Evolutionary conservation across 2,329 filamentous ascomycete genomes (phyloP).

Genomic region (Cryphonectria radicalis): DNA sequence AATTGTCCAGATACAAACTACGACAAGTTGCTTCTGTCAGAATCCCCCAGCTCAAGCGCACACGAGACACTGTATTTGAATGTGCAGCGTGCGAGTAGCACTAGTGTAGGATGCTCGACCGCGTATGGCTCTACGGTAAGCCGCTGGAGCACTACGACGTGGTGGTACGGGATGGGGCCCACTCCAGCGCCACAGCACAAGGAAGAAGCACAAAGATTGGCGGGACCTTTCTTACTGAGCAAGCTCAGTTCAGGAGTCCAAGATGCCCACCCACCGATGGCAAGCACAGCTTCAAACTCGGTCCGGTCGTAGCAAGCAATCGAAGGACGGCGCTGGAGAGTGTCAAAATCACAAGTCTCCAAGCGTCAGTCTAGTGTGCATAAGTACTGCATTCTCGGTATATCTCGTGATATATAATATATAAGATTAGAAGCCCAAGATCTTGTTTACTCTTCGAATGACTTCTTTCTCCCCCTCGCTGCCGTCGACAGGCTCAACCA

Average conservation of each 20-base stretch:
- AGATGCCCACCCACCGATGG: neutral
- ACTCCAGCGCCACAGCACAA: neutral
- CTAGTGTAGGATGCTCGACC: neutral
- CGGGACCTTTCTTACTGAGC: neutral
- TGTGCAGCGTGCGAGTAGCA: neutral
- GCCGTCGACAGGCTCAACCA: slow-evolving; percentile 10
- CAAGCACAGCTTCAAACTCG: neutral
- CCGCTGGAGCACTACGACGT: neutral
- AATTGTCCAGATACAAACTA: neutral
- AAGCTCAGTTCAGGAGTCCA: neutral
- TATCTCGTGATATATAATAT: neutral
- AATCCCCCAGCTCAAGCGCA: neutral
- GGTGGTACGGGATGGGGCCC: neutral
- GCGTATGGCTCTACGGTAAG: neutral
- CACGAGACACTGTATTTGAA: neutral
- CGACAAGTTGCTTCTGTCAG: neutral
- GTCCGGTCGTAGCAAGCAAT: neutral
- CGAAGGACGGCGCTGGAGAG: neutral
- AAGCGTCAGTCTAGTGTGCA: neutral
- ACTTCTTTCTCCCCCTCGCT: slow-evolving; percentile 22
- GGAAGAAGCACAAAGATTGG: neutral
- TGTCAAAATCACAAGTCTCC: neutral
- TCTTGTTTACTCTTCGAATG: slow-evolving; percentile 22
- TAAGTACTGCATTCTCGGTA: neutral
- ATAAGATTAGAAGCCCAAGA: slow-evolving; percentile 13